Evolutionary conservation across 257 asterid genomes (phyloP), one percentile per base, ranked within the genome.

Genomic region (Nicotiana undulata): DNA sequence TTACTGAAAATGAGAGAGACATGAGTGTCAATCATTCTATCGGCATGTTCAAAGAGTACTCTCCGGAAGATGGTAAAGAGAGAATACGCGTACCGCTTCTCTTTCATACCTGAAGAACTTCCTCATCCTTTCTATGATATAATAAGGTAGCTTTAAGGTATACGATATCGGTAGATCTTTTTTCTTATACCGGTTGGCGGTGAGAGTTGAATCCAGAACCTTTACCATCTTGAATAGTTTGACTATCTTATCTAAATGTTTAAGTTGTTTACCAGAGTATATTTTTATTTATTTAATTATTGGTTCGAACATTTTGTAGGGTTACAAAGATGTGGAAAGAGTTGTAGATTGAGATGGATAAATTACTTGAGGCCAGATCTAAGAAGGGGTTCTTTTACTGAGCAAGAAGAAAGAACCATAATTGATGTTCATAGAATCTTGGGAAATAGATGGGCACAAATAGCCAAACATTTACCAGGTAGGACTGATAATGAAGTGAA

Each of bases 391-490:
- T 89, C 97, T 9, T 95, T 95, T 63, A 93, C 90, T 0, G 97
- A 90, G 31, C 91, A 88, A 51, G 99, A 95, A 86, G 99, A 95
- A 83, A 79, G 92, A 34, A 90, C 92, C 16, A 95, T 95, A 77
- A 83, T 95, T 17, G 97, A 92, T 78, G 94, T 95, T 9, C 99
- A 95, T 82, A 84, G 98, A 56, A 93, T 93, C 12, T 75, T 95
- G 31, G 99, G 98, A 51, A 95, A 95, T 86, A 79, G 97, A 80
- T 95, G 99, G 99, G 97, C 99, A 58, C 99, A 95, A 34, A 95
- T 95, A 58, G 99, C 99, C 2, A 95, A 93, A 76, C 98, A 95
- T 77, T 83, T 95, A 63, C 99, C 98, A 0, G 98, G 99, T 0
- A 87, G 99, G 79, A 95, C 99, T 0, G 99, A 95, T 80, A 95